These are phyloP conservation scores for Infundibulicybe gibba DNA, from an alignment of 768 basidiomycete species.

Conservation along the genomic window DNA sequence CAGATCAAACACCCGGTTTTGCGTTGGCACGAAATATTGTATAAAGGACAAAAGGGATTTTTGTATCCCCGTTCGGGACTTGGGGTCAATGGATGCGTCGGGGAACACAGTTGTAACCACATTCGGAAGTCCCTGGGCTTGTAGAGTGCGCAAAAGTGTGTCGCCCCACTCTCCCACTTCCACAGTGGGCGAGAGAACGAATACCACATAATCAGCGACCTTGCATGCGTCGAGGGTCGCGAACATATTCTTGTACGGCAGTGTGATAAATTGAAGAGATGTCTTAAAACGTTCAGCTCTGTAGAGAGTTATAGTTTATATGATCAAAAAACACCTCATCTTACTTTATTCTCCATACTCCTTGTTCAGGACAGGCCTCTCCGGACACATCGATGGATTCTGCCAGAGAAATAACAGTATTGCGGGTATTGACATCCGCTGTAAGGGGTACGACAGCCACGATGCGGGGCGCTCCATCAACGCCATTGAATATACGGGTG, in stretches of 20 bases:
- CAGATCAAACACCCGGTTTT: conserved; percentile 74
- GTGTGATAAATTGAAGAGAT: conserved; percentile 80
- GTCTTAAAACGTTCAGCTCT: conserved; percentile 92
- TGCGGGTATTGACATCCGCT: conserved; percentile 52
- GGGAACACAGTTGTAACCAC: conserved; percentile 73
- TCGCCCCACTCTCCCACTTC: conserved; percentile 90
- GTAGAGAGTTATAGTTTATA: conserved; percentile 1
- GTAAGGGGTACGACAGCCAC: conserved; percentile 86
- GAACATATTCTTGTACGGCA: conserved; percentile 71
- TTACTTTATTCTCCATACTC: conserved; percentile 68
- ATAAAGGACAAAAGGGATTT: conserved; percentile 94
- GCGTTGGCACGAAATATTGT: conserved; percentile 88
- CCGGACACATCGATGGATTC: conserved; percentile 52
- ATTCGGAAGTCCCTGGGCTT: conserved; percentile 87
- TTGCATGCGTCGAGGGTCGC: conserved; percentile 81
- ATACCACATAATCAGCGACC: conserved; percentile 87
- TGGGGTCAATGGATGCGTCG: conserved; percentile 48
- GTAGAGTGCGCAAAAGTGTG: conserved; percentile 79
- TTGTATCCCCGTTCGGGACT: conserved; percentile 62
- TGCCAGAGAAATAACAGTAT: conserved; percentile 54
- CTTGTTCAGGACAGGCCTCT: conserved; percentile 47
- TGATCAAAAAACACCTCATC: conserved; percentile 12
- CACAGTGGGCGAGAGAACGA: conserved; percentile 73
- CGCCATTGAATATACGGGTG: conserved; percentile 74
- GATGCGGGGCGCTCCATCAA: conserved; percentile 78